A percentile compares a stretch with the other conserved stretches of the same genome.
These are phyloP conservation scores for Toxoplasma gondii DNA, from an alignment of 169 alveolate species.

Conservation along the genomic window DNA sequence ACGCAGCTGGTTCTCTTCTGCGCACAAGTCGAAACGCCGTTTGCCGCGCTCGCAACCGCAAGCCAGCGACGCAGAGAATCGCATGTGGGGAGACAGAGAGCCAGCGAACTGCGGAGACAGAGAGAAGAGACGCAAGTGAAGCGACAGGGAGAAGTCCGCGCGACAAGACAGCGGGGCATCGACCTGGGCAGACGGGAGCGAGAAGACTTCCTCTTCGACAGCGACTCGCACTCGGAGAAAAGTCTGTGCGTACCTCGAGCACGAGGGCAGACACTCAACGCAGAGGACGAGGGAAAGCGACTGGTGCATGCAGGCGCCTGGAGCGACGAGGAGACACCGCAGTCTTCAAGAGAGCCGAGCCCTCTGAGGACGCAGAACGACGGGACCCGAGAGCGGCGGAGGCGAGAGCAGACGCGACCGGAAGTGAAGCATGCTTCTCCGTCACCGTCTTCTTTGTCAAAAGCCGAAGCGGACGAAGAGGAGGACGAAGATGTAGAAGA, in stretches of 20 bases:
- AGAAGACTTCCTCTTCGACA: background rate
- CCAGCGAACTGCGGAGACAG: background rate
- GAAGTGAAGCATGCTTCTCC: background rate
- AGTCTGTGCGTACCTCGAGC: too few relatives aligned
- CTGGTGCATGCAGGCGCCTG: background rate
- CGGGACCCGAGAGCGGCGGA: background rate
- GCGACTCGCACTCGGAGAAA: too few relatives aligned
- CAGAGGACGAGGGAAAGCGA: background rate
- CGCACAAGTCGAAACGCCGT: slow-evolving; percentile 2
- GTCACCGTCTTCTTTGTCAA: background rate
- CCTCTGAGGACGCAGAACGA: background rate
- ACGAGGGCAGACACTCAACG: background rate
- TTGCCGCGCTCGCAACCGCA: background rate
- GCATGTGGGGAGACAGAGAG: background rate
- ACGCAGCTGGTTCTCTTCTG: slow-evolving; percentile 36
- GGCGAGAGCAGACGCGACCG: background rate
- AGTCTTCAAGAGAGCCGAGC: background rate
- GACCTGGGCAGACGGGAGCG: background rate
- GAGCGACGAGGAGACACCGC: background rate
- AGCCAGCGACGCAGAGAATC: background rate
- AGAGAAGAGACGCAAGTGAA: background rate
- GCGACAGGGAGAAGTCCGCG: background rate
- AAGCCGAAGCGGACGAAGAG: background rate
- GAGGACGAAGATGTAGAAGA: background rate
- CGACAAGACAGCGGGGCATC: background rate